These are phyloP conservation scores for Mortierella polycephala DNA, from an alignment of 371 early-diverging fungal species.

Conservation along the genomic window DNA sequence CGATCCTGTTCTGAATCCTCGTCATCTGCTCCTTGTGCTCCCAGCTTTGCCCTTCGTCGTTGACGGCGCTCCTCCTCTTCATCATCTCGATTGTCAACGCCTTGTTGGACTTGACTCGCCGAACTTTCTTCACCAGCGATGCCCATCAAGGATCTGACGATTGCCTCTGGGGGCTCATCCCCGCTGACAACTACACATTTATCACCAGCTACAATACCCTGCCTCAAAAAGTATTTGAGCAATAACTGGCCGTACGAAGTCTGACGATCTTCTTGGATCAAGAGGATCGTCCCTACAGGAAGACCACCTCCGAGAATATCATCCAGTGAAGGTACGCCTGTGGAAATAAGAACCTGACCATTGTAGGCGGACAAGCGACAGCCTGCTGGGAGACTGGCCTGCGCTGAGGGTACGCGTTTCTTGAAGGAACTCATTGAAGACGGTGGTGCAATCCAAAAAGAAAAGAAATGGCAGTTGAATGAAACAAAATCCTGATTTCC, in stretches of 20 bases:
- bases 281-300: constrained; percentile 82
- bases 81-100: constrained; percentile 62
- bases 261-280: constrained; percentile 85
- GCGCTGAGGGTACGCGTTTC: constrained; percentile 71
- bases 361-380: constrained; percentile 83
- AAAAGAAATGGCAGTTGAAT: too few species aligned
- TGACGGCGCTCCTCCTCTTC: constrained; percentile 23
- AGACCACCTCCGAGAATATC: constrained; percentile 90
- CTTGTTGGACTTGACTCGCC: constrained; percentile 46
- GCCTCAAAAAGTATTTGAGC: constrained; percentile 84
- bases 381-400: constrained; percentile 78
- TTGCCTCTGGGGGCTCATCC: constrained; percentile 69
- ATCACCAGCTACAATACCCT: constrained; percentile 85
- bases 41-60: constrained; percentile 13
- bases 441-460: too few species aligned
- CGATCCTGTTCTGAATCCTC: constrained; percentile 64
- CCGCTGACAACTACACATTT: constrained; percentile 75
- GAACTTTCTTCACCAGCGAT: constrained; percentile 59
- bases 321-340: constrained; percentile 90
- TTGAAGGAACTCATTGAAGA: constrained; percentile 72
- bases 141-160: constrained; percentile 71
- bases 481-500: background rate
- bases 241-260: constrained; percentile 88
- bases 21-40: constrained; percentile 24
- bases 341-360: constrained; percentile 83